Evolutionary conservation across 352 stramenopile genomes (phyloP), one percentile per base, ranked within the genome.

Genomic region (Phytophthora litchii): DNA sequence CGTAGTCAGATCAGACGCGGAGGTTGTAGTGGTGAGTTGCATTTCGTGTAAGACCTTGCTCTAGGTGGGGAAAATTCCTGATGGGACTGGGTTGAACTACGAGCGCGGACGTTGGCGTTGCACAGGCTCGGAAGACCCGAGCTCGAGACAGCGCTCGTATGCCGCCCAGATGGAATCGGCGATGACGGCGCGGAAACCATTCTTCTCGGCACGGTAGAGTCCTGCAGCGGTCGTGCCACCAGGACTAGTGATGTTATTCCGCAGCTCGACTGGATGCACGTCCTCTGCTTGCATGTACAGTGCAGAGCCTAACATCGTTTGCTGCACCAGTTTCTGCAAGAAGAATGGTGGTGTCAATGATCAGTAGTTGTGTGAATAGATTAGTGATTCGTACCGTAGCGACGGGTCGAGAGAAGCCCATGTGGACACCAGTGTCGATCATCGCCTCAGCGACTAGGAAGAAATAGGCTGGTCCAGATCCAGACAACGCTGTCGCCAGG

Each of bases 171-270:
- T 97, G 19, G 95, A 97, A 74, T 98, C 86, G 35, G 86, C 76
- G 60, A 97, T 97, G 23, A 97, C 90, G 0, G 91, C 94, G 36
- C 94, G 86, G 70, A 98, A 98, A 41, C 89, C 92, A 38, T 97
- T 97, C 69, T 97, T 97, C 73, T 99, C 96, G n/a, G 97, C 82
- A 27, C 95, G 89, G 60, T 98, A 99, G 35, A 98, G 85, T 9
- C 94, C 95, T 3, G 84, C 88, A 5, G 96, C 95, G 2, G 96
- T 99, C 31, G 96, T 98, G 40, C 96, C 96, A 4, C 92, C 84
- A 0, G 96, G 96, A 57, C 83, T 97, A 13, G 96, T 99, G 48
- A 98, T 97, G 60, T 90, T 94, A 79, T 98, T 98, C 36, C 91
- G 82, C 20, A 98, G 77, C 46, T 97, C 83, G 16, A 94, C 92